Base-by-base conservation (phyloP, 305 asterid genomes). In the Coffea humblotiana region DNA sequence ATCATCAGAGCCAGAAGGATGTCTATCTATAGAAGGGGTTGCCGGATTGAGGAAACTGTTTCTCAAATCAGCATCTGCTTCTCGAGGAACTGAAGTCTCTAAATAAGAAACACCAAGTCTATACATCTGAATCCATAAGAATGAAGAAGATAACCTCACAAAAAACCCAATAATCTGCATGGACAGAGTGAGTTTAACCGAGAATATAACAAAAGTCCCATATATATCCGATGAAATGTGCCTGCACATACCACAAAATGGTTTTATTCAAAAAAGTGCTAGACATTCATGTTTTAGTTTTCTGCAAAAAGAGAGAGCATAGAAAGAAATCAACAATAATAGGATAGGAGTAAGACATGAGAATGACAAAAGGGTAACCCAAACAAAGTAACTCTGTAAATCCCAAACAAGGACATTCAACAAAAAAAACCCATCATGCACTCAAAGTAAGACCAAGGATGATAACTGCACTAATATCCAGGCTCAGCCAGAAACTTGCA, bases 71-170 rank as follows among this genome's bases (percentile, higher is more conserved):
- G 77, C 87, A 66, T 93, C 96, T 60, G 90, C 85, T 76, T 92
- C 94, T 87, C 91, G 87, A 76, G 86, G 86, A 83, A 76, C 81
- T 65, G 97, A 86, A 86, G 67, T 84, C 70, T 93, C 90, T 77
- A 85, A 74, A 88, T 89, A 82, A 72, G 98, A 90, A 85, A 85
- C 95, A 77, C 99, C 99, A 77, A 95, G 90, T 85, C 95, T 92
- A 89, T 95, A 95, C 97, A 95, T 95, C 86, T 95, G 98, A 81
- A 95, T 86, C 99, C 98, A 95, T 82, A 95, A 79, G 48, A 92
- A 76, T 65, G 98, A 93, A 78, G 99, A 95, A 43, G 91, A 90
- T 54, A 93, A 84, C 91, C 93, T 89, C 86, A 93, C 91, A 60
- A 90, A 87, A 80, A 90, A 91, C 66, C 97, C 98, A 72, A 93